Base-by-base conservation (phyloP, 345 rosid species). In the Camelina hispida region DNA sequence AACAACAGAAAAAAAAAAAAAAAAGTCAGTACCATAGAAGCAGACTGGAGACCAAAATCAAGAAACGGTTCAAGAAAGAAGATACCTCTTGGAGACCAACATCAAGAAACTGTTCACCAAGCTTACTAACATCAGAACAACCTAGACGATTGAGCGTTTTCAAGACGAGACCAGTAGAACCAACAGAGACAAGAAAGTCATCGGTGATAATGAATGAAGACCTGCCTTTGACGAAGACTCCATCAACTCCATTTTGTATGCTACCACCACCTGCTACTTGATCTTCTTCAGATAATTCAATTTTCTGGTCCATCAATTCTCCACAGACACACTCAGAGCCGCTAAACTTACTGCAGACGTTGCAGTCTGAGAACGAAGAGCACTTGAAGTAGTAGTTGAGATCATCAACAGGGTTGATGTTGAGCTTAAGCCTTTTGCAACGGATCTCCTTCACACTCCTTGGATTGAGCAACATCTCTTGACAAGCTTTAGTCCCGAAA, bases 191-290 rank as follows among this genome's bases (percentile, higher is more conserved):
- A 1, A 22, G 30, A 57, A 77, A 59, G n/a, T 63, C 72, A 1
- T 71, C 76, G 4, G 76, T 77, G 25, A 77, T 71, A 38, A 77
- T 37, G 43, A 70, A 77, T 7, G 50, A 51, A 18, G 66, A 44
- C 34, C 51, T 43, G 28, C 53, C 38, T 9, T 4, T 34, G 15
- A 69, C 66, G 44, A 69, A 76, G 0, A 76, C 66, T 32, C 74
- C 62, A 22, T 18, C 25, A 38, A 0, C 59, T 34, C 35, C 51
- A 48, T 37, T 37, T 13, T 0, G 13, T 7, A 10, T 10, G 69
- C 13, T 22, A 11, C 17, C 34, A 4, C 34, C 34, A 4, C 6
- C 7, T 12, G 25, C 9, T 25, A 0, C 17, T 22, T 17, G 2
- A 16, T 38, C 58, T 30, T 43, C 34, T 65, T 61, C 71, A 35